Evolutionary conservation across 73 alveolate species (phyloP), one percentile per base, ranked within the genome.

Genomic region (Strombidium stylifer): DNA sequence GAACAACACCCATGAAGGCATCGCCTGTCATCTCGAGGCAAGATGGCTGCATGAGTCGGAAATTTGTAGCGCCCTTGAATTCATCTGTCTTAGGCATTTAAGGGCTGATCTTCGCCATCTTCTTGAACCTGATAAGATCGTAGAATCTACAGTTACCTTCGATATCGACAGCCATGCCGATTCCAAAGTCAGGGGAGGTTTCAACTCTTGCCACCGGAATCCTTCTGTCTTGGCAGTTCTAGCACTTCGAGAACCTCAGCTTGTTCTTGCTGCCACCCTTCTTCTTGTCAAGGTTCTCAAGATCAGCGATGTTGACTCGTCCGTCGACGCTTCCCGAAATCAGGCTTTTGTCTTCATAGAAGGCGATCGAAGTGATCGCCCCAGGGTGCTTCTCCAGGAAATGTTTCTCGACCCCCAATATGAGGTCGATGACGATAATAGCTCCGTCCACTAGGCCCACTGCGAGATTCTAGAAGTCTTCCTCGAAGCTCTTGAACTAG

Each of bases 381-480:
- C 77, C 82, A 0, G 81, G 81, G 28, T 66, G 82, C 15, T 58
- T 62, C 54, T 66, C 81, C 28, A 76, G 31, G 82, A 76, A 52
- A 26, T 1, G 25, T 16, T 56, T 32, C 62, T 76, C 89, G 20
- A 65, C 41, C 5, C 81, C 82, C 15, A 76, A 23, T 18, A 39
- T 42, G 35, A 76, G 23, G 27, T 76, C 89, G 1, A 62, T 21
- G 7, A 64, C 35, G 12, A 76, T 41, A 1, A 68, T 46, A 2
- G 76, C 71, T 3, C 89, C 89, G 52, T 76, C 79, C 14, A 44
- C 39, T 28, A 76, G 56, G 3, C 89, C 89, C 6, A 76, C 70
- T 3, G 82, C 82, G 1, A 66, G 23, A 3, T 18, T 30, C 53
- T 76, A 41, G 32, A 56, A 39, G 18, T 66, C 45, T 21, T 74